Base-by-base conservation (phyloP, 345 rosid genomes). In the Lepidium didymum region DNA sequence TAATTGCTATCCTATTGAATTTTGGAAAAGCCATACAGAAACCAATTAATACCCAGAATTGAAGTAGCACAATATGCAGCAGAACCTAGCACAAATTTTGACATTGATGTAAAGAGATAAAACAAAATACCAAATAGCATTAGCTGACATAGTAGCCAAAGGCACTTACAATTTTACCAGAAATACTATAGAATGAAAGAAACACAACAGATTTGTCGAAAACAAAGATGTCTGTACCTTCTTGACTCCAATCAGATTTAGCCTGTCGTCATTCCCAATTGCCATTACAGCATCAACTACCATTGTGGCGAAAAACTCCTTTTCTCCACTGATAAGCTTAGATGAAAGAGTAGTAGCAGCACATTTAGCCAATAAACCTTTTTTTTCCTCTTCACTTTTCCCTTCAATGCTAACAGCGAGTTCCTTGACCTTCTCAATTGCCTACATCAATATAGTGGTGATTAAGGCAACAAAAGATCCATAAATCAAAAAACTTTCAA, bases 291-390 rank as follows among this genome's bases (percentile, higher is more conserved):
- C 86, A 84, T 91, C 91, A 34, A 91, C 99, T 31, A 92, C 96
- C 91, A 95, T 89, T 8, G 84, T 76, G 23, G 99, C 92, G 70
- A 91, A 95, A 64, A 95, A 95, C 59, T 92, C 98, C 64, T 89
- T 89, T 78, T 91, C 99, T 13, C 99, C 99, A 60, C 97, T 96
- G 72, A 95, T 92, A 51, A 95, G 96, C 75, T 95, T 95, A 27
- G 99, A 95, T 53, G 96, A 87, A 35, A 95, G 96, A 0, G 98
- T 94, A 27, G 99, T 94, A 12, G 90, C 90, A 71, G 96, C 99
- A 72, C 99, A 94, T 81, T 89, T 94, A 33, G 85, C 90, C 66
- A 92, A 76, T 57, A 95, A 78, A 63, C 74, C 68, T 79, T 92
- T 95, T 94, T 95, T 95, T 65, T 95, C 99, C 62, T 91, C 98